These are phyloP conservation scores for Populus hybrid DNA, from an alignment of 441 rosid species.

Conservation along the genomic window DNA sequence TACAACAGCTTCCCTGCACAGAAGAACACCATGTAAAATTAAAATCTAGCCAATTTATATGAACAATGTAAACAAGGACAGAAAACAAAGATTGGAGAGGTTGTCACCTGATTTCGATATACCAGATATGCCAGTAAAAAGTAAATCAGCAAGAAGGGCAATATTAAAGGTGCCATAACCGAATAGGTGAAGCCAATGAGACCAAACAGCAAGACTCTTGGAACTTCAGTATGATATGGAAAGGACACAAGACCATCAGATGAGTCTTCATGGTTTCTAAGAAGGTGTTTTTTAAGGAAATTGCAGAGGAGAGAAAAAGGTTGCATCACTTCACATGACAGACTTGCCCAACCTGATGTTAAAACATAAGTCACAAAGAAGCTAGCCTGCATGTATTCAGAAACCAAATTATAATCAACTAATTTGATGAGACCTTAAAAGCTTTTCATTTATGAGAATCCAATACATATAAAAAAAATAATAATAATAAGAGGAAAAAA, in stretches of 20 bases:
- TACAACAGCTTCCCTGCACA: background rate
- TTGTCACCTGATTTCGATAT: constrained; percentile 79
- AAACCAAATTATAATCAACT: constrained; percentile 3
- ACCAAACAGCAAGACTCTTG: constrained; percentile 76
- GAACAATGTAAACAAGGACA: background rate
- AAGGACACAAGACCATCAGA: constrained; percentile 48
- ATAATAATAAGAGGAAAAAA: background rate
- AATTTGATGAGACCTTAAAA: background rate
- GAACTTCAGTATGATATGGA: constrained; percentile 89
- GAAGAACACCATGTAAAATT: constrained; percentile 2
- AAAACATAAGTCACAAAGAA: constrained; percentile 93
- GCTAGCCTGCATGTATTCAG: constrained; percentile 58
- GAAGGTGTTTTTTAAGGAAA: constrained; percentile 34
- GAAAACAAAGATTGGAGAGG: constrained; percentile 10
- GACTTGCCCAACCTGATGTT: constrained; percentile 94
- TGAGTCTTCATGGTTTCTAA: constrained; percentile 41
- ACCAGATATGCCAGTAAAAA: constrained; percentile 69
- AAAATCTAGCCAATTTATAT: constrained; percentile 7
- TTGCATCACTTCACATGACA: constrained; percentile 81
- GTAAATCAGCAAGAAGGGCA: constrained; percentile 79
- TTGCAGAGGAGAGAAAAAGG: constrained; percentile 59
- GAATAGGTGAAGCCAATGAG: constrained; percentile 86
- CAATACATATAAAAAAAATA: background rate
- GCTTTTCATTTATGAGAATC: background rate
- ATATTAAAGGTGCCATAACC: constrained; percentile 76